Conservation (phyloP, 1,139 yeast genomes). For the Candida pseudoviswanathii region DNA sequence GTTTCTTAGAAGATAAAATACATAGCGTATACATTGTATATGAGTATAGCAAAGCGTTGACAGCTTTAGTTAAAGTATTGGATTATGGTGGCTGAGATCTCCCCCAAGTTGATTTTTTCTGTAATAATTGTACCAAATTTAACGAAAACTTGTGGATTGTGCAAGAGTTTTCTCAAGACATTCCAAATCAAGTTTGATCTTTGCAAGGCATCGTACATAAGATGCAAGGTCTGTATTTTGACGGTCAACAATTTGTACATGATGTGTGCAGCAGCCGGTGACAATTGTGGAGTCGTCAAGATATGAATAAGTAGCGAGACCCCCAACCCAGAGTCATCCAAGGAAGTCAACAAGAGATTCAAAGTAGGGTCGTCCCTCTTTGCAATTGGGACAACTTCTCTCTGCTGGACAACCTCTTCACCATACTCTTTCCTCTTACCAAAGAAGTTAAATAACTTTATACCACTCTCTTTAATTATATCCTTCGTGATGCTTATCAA, state of each 20-base stretch:
- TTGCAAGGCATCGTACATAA: slow-evolving; percentile 25
- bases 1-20: neutral
- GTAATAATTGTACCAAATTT: slow-evolving; percentile 20
- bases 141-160: slow-evolving; percentile 20
- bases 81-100: neutral
- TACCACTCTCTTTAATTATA: slow-evolving; percentile 25
- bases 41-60: neutral
- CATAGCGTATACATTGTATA: neutral
- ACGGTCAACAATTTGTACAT: slow-evolving; percentile 26
- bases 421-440: slow-evolving; percentile 1
- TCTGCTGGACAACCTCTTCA: neutral
- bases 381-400: neutral
- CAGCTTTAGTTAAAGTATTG: neutral
- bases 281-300: slow-evolving; percentile 29
- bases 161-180: slow-evolving; percentile 23
- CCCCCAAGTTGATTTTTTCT: neutral
- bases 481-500: slow-evolving; percentile 26
- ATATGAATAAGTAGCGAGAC: slow-evolving; percentile 28
- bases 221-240: slow-evolving; percentile 24
- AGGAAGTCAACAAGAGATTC: slow-evolving; percentile 26
- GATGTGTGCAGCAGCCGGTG: slow-evolving; percentile 31
- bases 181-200: slow-evolving; percentile 24
- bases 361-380: slow-evolving; percentile 29
- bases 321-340: slow-evolving; percentile 35
- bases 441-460: slow-evolving; percentile 17